Conservation (phyloP, 2,329 filamentous ascomycete species). For the Scedosporium minutisporum region DNA sequence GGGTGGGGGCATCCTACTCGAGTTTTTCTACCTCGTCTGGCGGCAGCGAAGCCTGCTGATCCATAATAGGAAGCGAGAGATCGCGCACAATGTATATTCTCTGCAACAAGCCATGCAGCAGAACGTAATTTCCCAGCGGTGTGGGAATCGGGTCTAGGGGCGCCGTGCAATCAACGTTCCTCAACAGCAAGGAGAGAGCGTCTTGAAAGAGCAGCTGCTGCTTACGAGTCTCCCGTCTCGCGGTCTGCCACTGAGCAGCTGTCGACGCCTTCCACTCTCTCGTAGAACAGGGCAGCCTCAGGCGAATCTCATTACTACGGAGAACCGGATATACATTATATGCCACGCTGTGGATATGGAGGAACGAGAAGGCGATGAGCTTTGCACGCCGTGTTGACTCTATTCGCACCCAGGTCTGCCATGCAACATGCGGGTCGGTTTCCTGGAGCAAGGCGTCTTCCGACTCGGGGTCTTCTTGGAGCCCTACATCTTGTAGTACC, state of each 20-base stretch:
- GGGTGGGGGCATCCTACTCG: conserved; percentile 16
- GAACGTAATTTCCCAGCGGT: conserved; percentile 26
- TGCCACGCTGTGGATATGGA: conserved; percentile 27
- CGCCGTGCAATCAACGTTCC: conserved; percentile 17
- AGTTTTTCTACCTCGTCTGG: conserved; percentile 25
- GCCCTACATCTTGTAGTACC: conserved; percentile 22
- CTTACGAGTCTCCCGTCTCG: conserved; percentile 17
- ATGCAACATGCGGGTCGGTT: conserved; percentile 11
- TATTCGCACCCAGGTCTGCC: conserved; percentile 21
- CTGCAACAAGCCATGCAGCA: conserved; percentile 26
- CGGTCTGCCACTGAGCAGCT: conserved; percentile 19
- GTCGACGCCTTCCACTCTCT: conserved; percentile 25
- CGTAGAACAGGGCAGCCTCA: conserved; percentile 24
- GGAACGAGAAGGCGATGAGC: conserved; percentile 27
- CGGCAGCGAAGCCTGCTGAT: conserved; percentile 20
- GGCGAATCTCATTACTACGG: conserved; percentile 24
- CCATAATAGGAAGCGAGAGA: conserved; percentile 23
- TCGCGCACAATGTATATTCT: conserved; percentile 28
- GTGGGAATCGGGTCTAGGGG: conserved; percentile 24
- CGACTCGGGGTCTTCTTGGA: conserved; percentile 17
- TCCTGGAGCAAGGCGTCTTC: conserved; percentile 1
- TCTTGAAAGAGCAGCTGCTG: conserved; percentile 26
- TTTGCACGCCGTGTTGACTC: conserved; percentile 25
- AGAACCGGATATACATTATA: conserved; percentile 27
- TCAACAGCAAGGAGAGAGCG: conserved; percentile 21